Conservation (phyloP, 169 alveolate species). For the Eimeria tenella region DNA sequence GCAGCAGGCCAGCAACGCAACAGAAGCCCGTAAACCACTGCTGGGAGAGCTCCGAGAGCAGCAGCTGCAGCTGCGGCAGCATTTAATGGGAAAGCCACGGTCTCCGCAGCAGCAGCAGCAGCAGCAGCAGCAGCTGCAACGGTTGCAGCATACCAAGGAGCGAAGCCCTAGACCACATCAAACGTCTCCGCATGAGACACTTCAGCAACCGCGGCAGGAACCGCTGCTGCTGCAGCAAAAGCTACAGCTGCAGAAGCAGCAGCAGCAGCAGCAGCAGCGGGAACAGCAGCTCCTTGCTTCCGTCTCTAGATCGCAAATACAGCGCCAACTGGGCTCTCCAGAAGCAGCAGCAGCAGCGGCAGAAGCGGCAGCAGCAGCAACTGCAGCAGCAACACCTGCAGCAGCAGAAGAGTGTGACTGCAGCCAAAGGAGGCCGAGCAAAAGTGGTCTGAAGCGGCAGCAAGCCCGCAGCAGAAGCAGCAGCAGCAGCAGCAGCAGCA, state of each 20-base stretch:
- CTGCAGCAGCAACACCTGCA: not conserved
- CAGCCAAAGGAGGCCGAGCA: not conserved
- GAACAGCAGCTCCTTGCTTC: not conserved
- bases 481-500: constrained; percentile 37
- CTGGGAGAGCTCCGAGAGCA: not conserved
- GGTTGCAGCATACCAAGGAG: not conserved
- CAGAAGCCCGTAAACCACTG: not conserved
- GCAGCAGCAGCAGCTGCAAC: not conserved
- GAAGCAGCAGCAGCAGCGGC: constrained; percentile 9
- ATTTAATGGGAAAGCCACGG: not conserved
- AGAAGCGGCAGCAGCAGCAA: constrained; percentile 26
- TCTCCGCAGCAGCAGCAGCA: constrained; percentile 22
- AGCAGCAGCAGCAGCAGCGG: not conserved
- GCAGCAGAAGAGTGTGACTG: not conserved
- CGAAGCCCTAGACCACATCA: not conserved
- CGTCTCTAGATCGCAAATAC: no score
- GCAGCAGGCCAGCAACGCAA: not conserved
- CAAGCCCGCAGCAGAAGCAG: constrained; percentile 21
- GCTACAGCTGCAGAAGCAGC: not conserved
- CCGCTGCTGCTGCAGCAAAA: not conserved
- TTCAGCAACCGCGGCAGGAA: not conserved
- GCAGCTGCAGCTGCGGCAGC: constrained; percentile 63
- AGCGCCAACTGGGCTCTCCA: not conserved
- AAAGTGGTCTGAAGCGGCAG: not conserved
- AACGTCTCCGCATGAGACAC: not conserved